A percentile compares a stretch with the other conserved stretches of the same genome.
phyloP scores from a whole-genome alignment of 805 yeast genomes.

The Zygosaccharomyces rouxii region DNA sequence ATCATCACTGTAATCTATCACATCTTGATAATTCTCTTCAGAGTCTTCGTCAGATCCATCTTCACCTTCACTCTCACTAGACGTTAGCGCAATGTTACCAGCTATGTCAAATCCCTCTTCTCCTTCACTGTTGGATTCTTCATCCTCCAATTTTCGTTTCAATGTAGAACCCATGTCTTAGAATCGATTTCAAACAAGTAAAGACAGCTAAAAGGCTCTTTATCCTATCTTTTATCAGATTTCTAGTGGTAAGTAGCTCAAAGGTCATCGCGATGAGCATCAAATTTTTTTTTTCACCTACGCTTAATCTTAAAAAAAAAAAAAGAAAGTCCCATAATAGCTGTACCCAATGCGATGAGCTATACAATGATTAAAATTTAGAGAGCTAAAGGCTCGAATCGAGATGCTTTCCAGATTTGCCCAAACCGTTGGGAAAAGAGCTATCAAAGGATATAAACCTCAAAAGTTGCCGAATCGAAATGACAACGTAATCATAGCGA shows the following conservation, averaged over 20 bases:
- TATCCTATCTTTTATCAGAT: not conserved
- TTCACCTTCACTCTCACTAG: conserved; percentile 38
- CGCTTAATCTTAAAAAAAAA: conserved; percentile 6
- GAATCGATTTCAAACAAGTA: not conserved
- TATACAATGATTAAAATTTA: not conserved
- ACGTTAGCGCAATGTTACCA: conserved; percentile 48
- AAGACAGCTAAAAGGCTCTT: not conserved
- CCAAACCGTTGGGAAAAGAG: conserved; percentile 11
- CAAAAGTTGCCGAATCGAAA: conserved; percentile 39
- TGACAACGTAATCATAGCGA: conserved; percentile 75
- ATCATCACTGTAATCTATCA: conserved; percentile 35
- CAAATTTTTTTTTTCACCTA: conserved; percentile 9
- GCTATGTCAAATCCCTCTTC: conserved; percentile 55
- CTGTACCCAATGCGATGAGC: not conserved
- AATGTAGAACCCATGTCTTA: conserved; percentile 5
- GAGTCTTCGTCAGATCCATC: conserved; percentile 28
- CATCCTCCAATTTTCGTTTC: conserved; percentile 14
- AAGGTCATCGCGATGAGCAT: conserved; percentile 17
- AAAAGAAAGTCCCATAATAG: not conserved
- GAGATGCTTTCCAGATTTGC: conserved; percentile 13
- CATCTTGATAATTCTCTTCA: conserved; percentile 21
- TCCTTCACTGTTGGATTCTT: conserved; percentile 40
- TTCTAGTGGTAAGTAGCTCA: not conserved
- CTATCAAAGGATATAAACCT: conserved; percentile 14
- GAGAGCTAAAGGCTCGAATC: not conserved